These are phyloP conservation scores for Penicillium sp. DNA, from an alignment of 2,329 filamentous ascomycete species.

Conservation along the genomic window DNA sequence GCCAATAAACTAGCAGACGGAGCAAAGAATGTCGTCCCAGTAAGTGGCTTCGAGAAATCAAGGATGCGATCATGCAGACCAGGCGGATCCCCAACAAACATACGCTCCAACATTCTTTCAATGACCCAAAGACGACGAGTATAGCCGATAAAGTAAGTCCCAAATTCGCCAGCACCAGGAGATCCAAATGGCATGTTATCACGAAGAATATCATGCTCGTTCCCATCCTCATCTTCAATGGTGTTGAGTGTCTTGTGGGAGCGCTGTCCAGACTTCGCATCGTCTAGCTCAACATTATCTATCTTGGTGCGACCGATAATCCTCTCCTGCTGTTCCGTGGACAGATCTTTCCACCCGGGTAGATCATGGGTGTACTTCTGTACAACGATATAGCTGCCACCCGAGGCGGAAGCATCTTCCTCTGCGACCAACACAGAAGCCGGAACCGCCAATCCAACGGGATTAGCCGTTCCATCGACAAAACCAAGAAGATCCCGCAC, in stretches of 20 bases:
- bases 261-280: slow-evolving; percentile 49
- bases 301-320: slow-evolving; percentile 59
- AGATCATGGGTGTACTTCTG: slow-evolving; percentile 61
- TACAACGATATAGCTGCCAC: slow-evolving; percentile 60
- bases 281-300: slow-evolving; percentile 59
- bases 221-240: slow-evolving; percentile 52
- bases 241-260: slow-evolving; percentile 58
- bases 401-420: slow-evolving; percentile 44
- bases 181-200: slow-evolving; percentile 64
- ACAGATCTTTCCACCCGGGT: slow-evolving; percentile 47
- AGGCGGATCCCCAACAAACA: slow-evolving; percentile 56
- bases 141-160: slow-evolving; percentile 5
- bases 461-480: slow-evolving; percentile 62
- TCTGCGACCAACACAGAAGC: slow-evolving; percentile 47
- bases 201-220: slow-evolving; percentile 55
- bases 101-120: slow-evolving; percentile 57
- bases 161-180: slow-evolving; percentile 38
- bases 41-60: slow-evolving; percentile 14
- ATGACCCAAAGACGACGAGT: slow-evolving; percentile 54
- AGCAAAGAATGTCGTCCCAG: no score
- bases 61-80: slow-evolving; percentile 56
- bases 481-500: slow-evolving; percentile 60
- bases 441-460: slow-evolving; percentile 48
- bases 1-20: no score
- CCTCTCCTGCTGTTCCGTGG: slow-evolving; percentile 54